phyloP scores from a whole-genome alignment of 73 alveolate genomes.

The Paramecium sonneborni region DNA sequence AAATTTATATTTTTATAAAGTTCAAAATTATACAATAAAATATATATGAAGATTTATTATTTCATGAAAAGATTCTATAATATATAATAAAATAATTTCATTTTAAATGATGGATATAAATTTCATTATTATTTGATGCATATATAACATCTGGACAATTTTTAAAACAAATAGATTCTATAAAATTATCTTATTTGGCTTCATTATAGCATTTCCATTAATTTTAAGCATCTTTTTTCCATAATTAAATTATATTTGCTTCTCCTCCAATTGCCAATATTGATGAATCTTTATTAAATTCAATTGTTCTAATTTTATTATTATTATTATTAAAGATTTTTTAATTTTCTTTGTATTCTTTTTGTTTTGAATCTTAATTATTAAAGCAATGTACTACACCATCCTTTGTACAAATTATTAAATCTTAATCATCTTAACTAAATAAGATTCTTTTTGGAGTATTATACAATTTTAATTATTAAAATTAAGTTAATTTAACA shows the following conservation, averaged over 20 bases:
- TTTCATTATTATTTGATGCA: not conserved
- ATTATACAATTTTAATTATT: not conserved
- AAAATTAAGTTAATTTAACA: not conserved
- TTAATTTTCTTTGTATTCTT: not conserved
- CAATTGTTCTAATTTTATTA: not conserved
- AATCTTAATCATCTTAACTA: not conserved
- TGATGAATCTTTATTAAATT: not conserved
- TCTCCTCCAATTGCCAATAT: not conserved
- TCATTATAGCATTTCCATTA: not conserved
- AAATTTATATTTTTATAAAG: no score
- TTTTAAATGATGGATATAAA: not conserved
- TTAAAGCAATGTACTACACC: not conserved
- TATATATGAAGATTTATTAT: no score
- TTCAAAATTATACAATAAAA: no score
- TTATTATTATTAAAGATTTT: not conserved
- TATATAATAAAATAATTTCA: not conserved
- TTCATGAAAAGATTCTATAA: no score
- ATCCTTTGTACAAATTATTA: not conserved
- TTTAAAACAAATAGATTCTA: not conserved
- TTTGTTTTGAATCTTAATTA: not conserved
- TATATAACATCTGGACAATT: not conserved
- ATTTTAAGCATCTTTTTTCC: not conserved
- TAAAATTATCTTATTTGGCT: not conserved
- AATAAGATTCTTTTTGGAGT: not conserved
- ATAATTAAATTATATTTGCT: not conserved